Evolutionary conservation across 805 yeast species (phyloP), one percentile per base, ranked within the genome.

Genomic region (Candida saitoana): DNA sequence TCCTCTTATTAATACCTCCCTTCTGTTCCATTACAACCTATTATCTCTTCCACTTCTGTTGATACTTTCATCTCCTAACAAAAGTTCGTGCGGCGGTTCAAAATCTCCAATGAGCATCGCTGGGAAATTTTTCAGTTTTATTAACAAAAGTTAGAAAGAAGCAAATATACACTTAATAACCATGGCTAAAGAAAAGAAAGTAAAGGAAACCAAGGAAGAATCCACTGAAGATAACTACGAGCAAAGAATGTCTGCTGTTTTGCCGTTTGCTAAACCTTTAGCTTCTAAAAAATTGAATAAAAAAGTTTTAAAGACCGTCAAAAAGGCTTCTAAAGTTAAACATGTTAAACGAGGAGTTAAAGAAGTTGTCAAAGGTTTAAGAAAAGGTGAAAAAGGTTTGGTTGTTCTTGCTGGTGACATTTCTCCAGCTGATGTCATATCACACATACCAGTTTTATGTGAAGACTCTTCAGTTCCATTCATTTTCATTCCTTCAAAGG

Each of bases 341-440:
- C 96, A 91, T 67, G 96, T 93, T 54, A 91, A 89, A 71, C 81
- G 99, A 71, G 99, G 99, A 64, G 98, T 93, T 43, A 93, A 93
- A 69, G 99, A 93, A 71, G 99, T 93, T 29, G 98, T 91, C 56
- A 93, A 93, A 73, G 93, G 98, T 17, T 77, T 93, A 49, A 83
- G 99, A 74, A 93, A 93, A 69, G 98, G 98, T 52, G 98, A 90
- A 65, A 93, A 93, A 69, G 99, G 99, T 41, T 76, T 93, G 40
- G 98, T 93, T 32, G 73, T 93, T 52, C 82, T 93, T 67, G 99
- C 99, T 25, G 98, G 99, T 55, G 99, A 93, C 64, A 93, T 95
- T 50, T 90, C 95, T 42, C 99, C 99, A 45, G 80, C 90, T 39
- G 99, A 93, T 63, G 98, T 93, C 36, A 87, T 95, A 53, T 88